Percentiles rank a stretch among this genome's conserved stretches.
phyloP scores from a whole-genome alignment of 495 filamentous ascomycete species.

The Rhypophila decipiens region DNA sequence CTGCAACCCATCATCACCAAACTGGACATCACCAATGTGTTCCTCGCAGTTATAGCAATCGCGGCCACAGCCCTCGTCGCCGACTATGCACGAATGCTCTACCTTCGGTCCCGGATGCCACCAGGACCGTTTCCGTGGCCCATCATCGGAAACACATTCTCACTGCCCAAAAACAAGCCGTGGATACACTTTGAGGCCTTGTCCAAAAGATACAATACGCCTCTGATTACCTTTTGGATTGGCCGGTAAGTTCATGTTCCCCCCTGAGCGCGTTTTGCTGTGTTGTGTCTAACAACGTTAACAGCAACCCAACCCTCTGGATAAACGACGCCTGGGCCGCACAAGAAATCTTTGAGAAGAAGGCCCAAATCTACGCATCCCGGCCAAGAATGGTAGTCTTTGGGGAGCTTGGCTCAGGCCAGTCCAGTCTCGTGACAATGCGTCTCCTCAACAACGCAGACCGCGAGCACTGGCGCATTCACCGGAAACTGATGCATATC shows the following conservation, averaged over 20 bases:
- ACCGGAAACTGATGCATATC: slow-evolving; percentile 57
- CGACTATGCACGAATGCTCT: slow-evolving; percentile 47
- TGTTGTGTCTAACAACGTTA: neutral
- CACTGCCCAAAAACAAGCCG: slow-evolving; percentile 53
- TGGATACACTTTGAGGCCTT: slow-evolving; percentile 60
- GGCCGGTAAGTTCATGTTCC: slow-evolving; percentile 32
- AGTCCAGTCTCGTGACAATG: slow-evolving; percentile 55
- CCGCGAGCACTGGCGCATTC: slow-evolving; percentile 54
- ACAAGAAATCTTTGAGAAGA: slow-evolving; percentile 50
- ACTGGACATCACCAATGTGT: slow-evolving; percentile 9
- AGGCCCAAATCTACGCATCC: slow-evolving; percentile 50
- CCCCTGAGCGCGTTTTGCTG: neutral
- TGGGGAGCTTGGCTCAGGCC: slow-evolving; percentile 53
- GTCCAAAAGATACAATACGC: slow-evolving; percentile 45
- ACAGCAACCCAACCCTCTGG: slow-evolving; percentile 56
- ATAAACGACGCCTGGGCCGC: slow-evolving; percentile 59
- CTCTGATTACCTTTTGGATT: slow-evolving; percentile 58
- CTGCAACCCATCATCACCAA: slow-evolving; percentile 12
- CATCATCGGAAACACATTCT: slow-evolving; percentile 51
- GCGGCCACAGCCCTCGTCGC: slow-evolving; percentile 25
- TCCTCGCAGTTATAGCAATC: slow-evolving; percentile 19
- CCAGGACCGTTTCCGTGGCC: slow-evolving; percentile 49
- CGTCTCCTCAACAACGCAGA: slow-evolving; percentile 39
- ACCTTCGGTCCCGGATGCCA: slow-evolving; percentile 45
- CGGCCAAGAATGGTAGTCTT: slow-evolving; percentile 51